Base-by-base conservation (phyloP, 345 rosid species). In the Populus nigra region DNA sequence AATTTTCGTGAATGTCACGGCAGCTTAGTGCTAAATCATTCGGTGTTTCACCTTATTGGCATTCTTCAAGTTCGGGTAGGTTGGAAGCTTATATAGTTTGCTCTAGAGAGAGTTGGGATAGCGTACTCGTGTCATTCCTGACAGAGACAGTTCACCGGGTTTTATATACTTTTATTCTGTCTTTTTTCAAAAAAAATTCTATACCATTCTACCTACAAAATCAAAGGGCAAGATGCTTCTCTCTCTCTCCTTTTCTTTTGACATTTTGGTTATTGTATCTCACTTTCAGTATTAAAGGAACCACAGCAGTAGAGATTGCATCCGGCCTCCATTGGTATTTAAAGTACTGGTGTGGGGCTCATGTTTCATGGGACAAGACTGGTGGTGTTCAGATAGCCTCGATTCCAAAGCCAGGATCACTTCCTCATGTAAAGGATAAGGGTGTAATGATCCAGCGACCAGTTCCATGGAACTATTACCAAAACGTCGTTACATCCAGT, bases 401-500 rank as follows among this genome's bases (percentile, higher is more conserved):
- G 68, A 84, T 93, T 84, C 97, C 97, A 18, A 75, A 69, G 12
- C 90, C 94, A 75, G 94, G 97, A 71, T 88, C 85, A 71, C 81
- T 95, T 73, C 98, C 98, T 82, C 91, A 47, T 73, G 73, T 95
- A 69, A 84, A 81, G 77, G 88, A 85, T 83, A 88, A 73, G 6
- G 87, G 93, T 65, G 86, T 95, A 86, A 83, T 81, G 82, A 86
- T 91, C 81, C 89, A 80, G 62, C 94, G 99, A 74, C 98, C 94
- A 35, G 93, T 91, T 63, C 99, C 98, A 68, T 95, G 93, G 97
- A 95, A 85, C 88, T 94, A 94, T 85, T 94, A 94, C 87, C 98
- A 93, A 87, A 94, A 94, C 73, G 98, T 93, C 65, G 98, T 94
- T 74, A 93, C 98, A 71, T 92, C 93, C 76, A 93, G 97, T 83